Evolutionary conservation across 2,329 filamentous ascomycete genomes (phyloP).

Genomic region (Penicillium frequentans): DNA sequence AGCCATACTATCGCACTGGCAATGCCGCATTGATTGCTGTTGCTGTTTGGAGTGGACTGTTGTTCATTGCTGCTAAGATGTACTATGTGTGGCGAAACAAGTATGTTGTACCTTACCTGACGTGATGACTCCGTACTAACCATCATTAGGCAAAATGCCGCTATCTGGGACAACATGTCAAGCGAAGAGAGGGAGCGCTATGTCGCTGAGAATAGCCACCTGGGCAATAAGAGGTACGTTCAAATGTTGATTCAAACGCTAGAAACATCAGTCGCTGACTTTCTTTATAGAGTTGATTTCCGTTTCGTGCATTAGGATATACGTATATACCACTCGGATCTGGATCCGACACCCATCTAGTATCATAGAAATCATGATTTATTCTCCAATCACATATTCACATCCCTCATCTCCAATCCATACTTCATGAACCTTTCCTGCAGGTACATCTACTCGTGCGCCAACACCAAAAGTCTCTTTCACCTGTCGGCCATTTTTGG

Average conservation of each 20-base stretch:
- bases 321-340: neutral
- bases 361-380: neutral
- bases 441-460: constrained; percentile 58
- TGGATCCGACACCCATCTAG: neutral
- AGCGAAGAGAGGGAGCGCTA: constrained; percentile 40
- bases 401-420: constrained; percentile 61
- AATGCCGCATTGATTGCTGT: constrained; percentile 60
- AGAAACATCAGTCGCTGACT: neutral
- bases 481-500: constrained; percentile 27
- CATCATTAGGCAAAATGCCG: constrained; percentile 29
- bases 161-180: constrained; percentile 43
- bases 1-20: constrained; percentile 58
- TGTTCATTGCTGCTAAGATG: constrained; percentile 48
- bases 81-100: constrained; percentile 45
- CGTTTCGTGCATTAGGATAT: constrained; percentile 33
- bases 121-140: neutral
- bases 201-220: constrained; percentile 37
- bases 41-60: constrained; percentile 48
- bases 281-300: constrained; percentile 36
- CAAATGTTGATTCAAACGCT: neutral
- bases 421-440: constrained; percentile 58
- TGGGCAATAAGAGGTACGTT: constrained; percentile 46
- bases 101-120: constrained; percentile 22
- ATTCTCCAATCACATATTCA: constrained; percentile 63
- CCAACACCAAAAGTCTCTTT: constrained; percentile 59